Evolutionary conservation across 1,284 basidiomycete species (phyloP).

Genomic region (Calocybe gambosa): DNA sequence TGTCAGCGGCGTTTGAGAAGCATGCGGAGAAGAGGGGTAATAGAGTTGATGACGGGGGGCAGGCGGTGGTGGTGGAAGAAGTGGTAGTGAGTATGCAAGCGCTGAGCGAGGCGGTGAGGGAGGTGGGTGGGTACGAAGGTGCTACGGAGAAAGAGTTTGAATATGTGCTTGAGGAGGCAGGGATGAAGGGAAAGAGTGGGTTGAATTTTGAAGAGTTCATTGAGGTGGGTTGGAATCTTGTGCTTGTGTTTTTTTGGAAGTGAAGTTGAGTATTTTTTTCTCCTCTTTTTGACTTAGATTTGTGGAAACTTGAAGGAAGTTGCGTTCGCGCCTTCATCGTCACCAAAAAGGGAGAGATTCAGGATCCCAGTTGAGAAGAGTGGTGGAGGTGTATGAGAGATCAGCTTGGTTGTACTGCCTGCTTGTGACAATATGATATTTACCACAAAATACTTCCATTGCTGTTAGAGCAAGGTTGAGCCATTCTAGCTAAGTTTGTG

Average conservation of each 20-base stretch:
- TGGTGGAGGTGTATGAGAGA: slow-evolving; percentile 78
- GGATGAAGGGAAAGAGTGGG: slow-evolving; percentile 47
- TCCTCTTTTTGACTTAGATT: no score
- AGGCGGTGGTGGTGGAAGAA: slow-evolving; percentile 17
- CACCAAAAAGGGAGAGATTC: slow-evolving; percentile 35
- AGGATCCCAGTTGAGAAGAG: slow-evolving; percentile 83
- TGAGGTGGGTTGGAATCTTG: slow-evolving; percentile 48
- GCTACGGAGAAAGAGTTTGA: slow-evolving; percentile 56
- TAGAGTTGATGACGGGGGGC: slow-evolving; percentile 14
- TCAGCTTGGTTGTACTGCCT: no score
- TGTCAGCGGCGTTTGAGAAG: slow-evolving; percentile 52
- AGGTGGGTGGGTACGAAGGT: slow-evolving; percentile 46
- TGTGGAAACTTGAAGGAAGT: slow-evolving; percentile 82
- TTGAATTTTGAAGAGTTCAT: slow-evolving; percentile 77
- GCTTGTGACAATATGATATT: no score
- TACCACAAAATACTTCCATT: no score
- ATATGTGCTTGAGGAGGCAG: slow-evolving; percentile 73
- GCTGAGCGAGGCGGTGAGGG: slow-evolving; percentile 36
- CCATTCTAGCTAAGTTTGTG: no score
- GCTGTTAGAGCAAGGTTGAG: no score
- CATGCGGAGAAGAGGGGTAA: slow-evolving; percentile 20
- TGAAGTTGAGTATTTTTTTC: no score
- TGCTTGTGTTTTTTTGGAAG: background rate
- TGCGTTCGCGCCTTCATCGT: slow-evolving; percentile 45
- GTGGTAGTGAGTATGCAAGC: slow-evolving; percentile 29